Conservation (phyloP, 306 rosid genomes). For the Benincasa hispida region DNA sequence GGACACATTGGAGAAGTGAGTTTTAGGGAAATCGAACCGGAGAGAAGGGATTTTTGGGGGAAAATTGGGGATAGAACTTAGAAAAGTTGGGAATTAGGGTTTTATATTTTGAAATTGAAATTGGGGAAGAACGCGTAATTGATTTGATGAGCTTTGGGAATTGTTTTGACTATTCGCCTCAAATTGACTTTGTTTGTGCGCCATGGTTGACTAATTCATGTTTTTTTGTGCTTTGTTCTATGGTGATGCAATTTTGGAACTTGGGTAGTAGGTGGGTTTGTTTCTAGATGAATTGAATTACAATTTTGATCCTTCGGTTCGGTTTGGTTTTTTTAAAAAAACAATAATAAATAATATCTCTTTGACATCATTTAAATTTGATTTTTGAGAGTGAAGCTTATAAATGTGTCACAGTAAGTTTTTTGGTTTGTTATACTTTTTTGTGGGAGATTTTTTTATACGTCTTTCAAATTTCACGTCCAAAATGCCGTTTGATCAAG, state of each 20-base stretch:
- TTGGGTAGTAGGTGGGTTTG: background rate
- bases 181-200: background rate
- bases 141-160: background rate
- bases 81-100: background rate
- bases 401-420: too few relatives aligned
- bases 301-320: too few relatives aligned
- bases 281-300: background rate
- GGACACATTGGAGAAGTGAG: constrained; percentile 43
- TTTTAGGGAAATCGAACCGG: too few relatives aligned
- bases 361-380: too few relatives aligned
- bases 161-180: background rate
- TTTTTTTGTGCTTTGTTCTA: background rate
- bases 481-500: too few relatives aligned
- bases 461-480: too few relatives aligned
- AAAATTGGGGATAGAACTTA: too few relatives aligned
- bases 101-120: background rate
- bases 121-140: background rate
- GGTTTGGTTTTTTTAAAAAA: background rate
- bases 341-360: too few relatives aligned
- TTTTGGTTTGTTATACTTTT: too few relatives aligned
- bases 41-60: background rate
- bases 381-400: too few relatives aligned
- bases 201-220: background rate
- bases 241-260: background rate
- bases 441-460: too few relatives aligned